Evolutionary conservation across 768 basidiomycete genomes (phyloP), one percentile per base, ranked within the genome.

Genomic region (Lactarius akahatsu): DNA sequence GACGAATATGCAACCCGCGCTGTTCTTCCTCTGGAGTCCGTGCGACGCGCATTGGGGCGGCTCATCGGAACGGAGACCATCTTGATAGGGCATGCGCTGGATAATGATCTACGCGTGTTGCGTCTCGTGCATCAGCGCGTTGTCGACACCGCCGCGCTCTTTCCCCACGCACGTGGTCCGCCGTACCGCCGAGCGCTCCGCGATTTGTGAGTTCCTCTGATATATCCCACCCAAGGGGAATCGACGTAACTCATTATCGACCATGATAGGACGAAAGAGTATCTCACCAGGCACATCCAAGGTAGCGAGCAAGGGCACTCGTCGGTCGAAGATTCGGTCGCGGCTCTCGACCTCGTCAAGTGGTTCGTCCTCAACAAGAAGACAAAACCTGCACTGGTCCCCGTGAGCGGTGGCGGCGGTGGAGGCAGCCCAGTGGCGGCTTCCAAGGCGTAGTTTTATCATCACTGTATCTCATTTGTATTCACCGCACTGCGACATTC

Each of bases 81-180:
- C 69, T 78, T 98, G 41, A 88, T 98, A 62, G 96, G 96, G 1
- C 90, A 91, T 76, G 92, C 89, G 0, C 81, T 98, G 23, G 96
- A 98, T 69, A 98, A 98, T 75, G 97, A 99, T 74, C 78, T 99
- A 70, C 91, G 89, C 74, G 90, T 96, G 9, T 78, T 99, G 69
- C 83, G 97, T 18, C 86, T 98, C 71, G 78, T 98, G 1, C 97
- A 99, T 75, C 82, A 84, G 66, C 85, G 81, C 67, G 88, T 94
- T 67, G 83, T 99, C 36, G 97, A 99, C 72, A 98, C 97, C 0
- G 89, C 86, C 0, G 78, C 90, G 18, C 78, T 98, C 16, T 96
- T 96, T 72, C 94, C 93, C 10, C 97, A 98, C 75, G 76, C 87
- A 0, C 80, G 85, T 13, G 96, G 96, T 4, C 79, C 76, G 16